Evolutionary conservation across 768 basidiomycete species (phyloP).

Genomic region (Psilocybe azurescens): DNA sequence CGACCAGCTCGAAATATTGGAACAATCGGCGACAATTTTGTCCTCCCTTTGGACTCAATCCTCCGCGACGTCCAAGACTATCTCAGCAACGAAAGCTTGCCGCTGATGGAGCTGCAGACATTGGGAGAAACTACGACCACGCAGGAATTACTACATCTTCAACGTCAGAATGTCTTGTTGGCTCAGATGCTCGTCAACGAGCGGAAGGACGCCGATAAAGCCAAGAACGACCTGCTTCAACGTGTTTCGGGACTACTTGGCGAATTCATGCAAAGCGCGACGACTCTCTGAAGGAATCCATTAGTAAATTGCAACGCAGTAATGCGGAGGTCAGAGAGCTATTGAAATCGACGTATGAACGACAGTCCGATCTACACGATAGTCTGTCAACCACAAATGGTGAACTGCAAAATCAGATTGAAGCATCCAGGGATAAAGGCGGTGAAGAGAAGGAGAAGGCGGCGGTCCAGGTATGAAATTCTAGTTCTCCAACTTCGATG

Average conservation of each 20-base stretch:
- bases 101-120: too few relatives aligned
- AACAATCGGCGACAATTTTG: too few relatives aligned
- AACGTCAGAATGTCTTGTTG: too few relatives aligned
- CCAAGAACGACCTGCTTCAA: slow-evolving; percentile 76
- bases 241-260: slow-evolving; percentile 75
- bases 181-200: slow-evolving; percentile 67
- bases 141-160: too few relatives aligned
- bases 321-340: slow-evolving; percentile 62
- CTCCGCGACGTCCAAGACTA: too few relatives aligned
- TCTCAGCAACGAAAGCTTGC: too few relatives aligned
- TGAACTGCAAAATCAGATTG: slow-evolving; percentile 44
- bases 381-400: slow-evolving; percentile 45
- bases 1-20: too few relatives aligned
- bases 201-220: slow-evolving; percentile 64
- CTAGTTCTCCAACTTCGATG: neutral
- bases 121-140: too few relatives aligned
- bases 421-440: slow-evolving; percentile 52
- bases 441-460: slow-evolving; percentile 63
- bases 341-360: slow-evolving; percentile 50
- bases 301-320: slow-evolving; percentile 55
- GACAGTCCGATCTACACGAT: slow-evolving; percentile 53
- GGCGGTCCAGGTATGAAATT: slow-evolving; percentile 55
- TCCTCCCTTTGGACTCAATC: too few relatives aligned
- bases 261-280: slow-evolving; percentile 74
- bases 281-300: slow-evolving; percentile 61